Evolutionary conservation across 768 basidiomycete species (phyloP).

Genomic region (Lentinula lateritia): DNA sequence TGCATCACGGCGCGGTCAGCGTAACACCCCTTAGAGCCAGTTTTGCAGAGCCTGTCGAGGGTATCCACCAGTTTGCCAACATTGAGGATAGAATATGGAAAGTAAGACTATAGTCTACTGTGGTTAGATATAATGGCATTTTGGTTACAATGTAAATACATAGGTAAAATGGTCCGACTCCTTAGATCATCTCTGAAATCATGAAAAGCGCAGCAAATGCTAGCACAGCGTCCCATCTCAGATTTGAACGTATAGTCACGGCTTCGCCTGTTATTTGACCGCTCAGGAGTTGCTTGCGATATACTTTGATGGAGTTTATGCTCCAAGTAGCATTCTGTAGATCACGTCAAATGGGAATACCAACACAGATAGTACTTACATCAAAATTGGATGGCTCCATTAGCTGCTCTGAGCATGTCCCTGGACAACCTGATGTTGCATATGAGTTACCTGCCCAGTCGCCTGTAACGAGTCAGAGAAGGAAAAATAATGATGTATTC

Average conservation of each 20-base stretch:
- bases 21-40: conserved; percentile 74
- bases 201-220: background rate
- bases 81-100: conserved; percentile 45
- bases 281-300: conserved; percentile 48
- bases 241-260: background rate
- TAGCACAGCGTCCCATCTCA: background rate
- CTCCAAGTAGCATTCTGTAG: conserved; percentile 73
- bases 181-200: background rate
- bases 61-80: conserved; percentile 18
- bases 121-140: background rate
- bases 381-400: conserved; percentile 70
- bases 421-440: conserved; percentile 66
- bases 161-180: background rate
- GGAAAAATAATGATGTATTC: conserved; percentile 7
- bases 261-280: conserved; percentile 24
- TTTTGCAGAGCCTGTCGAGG: conserved; percentile 58
- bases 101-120: conserved; percentile 42
- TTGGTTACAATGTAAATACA: background rate
- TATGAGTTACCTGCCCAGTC: conserved; percentile 87
- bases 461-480: conserved; percentile 30
- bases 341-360: background rate
- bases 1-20: conserved; percentile 63
- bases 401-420: conserved; percentile 58
- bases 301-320: conserved; percentile 76
- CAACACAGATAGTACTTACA: conserved; percentile 32